phyloP scores from a whole-genome alignment of 2,329 filamentous ascomycete genomes.

The Thielaviopsis punctulata region DNA sequence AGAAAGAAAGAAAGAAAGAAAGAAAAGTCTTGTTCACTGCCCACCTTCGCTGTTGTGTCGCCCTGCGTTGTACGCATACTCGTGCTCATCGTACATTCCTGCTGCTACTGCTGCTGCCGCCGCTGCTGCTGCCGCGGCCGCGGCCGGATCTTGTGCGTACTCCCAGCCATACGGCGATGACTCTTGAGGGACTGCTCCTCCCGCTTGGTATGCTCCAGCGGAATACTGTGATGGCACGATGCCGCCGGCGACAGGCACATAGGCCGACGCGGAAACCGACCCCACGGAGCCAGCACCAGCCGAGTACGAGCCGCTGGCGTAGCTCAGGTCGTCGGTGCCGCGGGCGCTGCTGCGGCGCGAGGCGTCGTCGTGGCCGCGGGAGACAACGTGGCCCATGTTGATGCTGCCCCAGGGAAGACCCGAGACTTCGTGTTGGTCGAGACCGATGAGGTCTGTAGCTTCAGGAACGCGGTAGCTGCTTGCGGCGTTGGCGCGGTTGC shows the following conservation, averaged over 20 bases:
- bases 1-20: neutral
- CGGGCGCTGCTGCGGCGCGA: slow-evolving; percentile 26
- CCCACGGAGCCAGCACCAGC: neutral
- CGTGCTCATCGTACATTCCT: neutral
- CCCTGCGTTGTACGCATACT: neutral
- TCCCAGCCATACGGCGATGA: neutral
- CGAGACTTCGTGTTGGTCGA: slow-evolving; percentile 32
- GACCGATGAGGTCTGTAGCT: slow-evolving; percentile 32
- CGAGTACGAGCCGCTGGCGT: slow-evolving; percentile 17
- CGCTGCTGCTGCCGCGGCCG: neutral
- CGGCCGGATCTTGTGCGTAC: neutral
- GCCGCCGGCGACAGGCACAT: neutral
- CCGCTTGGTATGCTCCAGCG: neutral
- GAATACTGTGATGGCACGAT: neutral
- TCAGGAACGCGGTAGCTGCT: slow-evolving; percentile 46
- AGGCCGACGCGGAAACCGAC: neutral
- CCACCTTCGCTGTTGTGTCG: neutral
- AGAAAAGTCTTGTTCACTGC: neutral
- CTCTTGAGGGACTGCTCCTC: neutral
- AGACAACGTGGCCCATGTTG: slow-evolving; percentile 38
- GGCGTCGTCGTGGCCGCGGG: slow-evolving; percentile 32
- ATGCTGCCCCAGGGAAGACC: slow-evolving; percentile 59
- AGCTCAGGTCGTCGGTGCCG: slow-evolving; percentile 20
- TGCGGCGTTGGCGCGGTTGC: slow-evolving; percentile 46
- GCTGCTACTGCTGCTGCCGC: slow-evolving; percentile 4